Percentiles rank a stretch among this genome's conserved stretches.
These are phyloP conservation scores for Boletus subcaerulescens DNA, from an alignment of 768 basidiomycete species.

Conservation along the genomic window DNA sequence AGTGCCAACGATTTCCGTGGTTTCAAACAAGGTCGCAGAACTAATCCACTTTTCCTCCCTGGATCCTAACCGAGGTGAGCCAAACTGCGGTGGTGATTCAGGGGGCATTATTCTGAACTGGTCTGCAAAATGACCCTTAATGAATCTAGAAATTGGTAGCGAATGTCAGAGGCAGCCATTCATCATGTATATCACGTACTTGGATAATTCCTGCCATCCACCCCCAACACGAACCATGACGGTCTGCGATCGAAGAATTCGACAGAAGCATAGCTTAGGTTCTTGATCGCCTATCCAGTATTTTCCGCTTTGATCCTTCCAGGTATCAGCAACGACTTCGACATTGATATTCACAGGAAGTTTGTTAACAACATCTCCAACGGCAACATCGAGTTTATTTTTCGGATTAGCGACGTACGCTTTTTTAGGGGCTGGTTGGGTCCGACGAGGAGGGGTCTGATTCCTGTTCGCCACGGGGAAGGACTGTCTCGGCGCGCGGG, in stretches of 20 bases:
- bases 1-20: conserved; percentile 38
- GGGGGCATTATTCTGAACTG: conserved; percentile 66
- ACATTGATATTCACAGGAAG: conserved; percentile 82
- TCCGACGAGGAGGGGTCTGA: conserved; percentile 48
- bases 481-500: conserved; percentile 65
- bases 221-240: conserved; percentile 98
- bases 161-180: background rate
- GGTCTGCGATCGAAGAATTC: conserved; percentile 85
- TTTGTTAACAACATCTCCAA: conserved; percentile 88
- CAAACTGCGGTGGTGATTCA: conserved; percentile 56
- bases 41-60: conserved; percentile 84
- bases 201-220: conserved; percentile 90
- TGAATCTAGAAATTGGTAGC: conserved; percentile 55
- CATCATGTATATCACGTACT: conserved; percentile 47
- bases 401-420: conserved; percentile 86
- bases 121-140: conserved; percentile 82
- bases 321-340: conserved; percentile 76
- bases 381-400: conserved; percentile 88
- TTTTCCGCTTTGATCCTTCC: conserved; percentile 92
- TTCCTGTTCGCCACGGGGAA: conserved; percentile 43
- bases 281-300: conserved; percentile 96
- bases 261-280: conserved; percentile 86
- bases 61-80: conserved; percentile 36
- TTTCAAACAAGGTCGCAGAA: conserved; percentile 66
- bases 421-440: conserved; percentile 44